Conservation (phyloP, 306 rosid genomes). For the Betula pendula region DNA sequence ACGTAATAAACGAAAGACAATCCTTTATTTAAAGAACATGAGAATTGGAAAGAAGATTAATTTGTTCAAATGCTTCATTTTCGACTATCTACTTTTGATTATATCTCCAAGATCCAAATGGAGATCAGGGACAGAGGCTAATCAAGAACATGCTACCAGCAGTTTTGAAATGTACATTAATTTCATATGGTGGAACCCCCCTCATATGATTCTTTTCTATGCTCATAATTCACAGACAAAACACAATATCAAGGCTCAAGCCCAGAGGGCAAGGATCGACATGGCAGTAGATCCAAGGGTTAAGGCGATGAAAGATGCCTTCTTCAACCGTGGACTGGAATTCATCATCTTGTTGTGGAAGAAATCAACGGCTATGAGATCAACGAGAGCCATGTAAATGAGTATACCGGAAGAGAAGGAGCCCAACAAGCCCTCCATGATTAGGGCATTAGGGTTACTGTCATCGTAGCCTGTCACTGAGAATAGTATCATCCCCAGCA, state of each 20-base stretch:
- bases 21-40: too few relatives aligned
- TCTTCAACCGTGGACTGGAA: slow-evolving; percentile 52
- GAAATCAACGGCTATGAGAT: slow-evolving; percentile 85
- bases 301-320: slow-evolving; percentile 66
- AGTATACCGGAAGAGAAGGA: slow-evolving; percentile 87
- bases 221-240: neutral
- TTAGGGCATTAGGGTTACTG: slow-evolving; percentile 73
- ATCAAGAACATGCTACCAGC: neutral
- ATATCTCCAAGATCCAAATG: neutral
- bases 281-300: slow-evolving; percentile 75
- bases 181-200: neutral
- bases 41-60: too few relatives aligned
- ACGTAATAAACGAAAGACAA: too few relatives aligned
- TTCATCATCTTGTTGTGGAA: slow-evolving; percentile 87
- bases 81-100: neutral
- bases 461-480: slow-evolving; percentile 84
- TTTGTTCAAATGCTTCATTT: neutral
- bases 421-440: slow-evolving; percentile 82
- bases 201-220: neutral
- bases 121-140: too few relatives aligned
- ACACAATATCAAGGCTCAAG: slow-evolving; percentile 36
- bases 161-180: neutral
- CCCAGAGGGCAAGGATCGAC: slow-evolving; percentile 94
- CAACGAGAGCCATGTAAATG: slow-evolving; percentile 94
- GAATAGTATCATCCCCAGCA: slow-evolving; percentile 74